Evolutionary conservation across 1,284 basidiomycete genomes (phyloP).

Genomic region (Phellopilus nigrolimitatus): DNA sequence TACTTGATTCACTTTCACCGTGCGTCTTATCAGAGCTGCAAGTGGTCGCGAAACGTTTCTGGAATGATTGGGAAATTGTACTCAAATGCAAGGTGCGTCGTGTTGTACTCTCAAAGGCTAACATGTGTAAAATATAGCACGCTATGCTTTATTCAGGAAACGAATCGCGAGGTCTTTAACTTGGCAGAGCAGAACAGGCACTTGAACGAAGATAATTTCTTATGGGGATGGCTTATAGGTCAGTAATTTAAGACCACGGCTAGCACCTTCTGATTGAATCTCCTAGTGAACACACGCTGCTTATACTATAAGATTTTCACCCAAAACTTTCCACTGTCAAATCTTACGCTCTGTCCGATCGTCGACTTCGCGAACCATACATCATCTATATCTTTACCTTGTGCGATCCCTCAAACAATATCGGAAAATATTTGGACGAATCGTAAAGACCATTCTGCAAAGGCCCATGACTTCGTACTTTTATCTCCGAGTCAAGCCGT

Average conservation of each 20-base stretch:
- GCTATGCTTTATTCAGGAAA: conserved; percentile 3
- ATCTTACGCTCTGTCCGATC: conserved; percentile 80
- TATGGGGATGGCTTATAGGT: conserved; percentile 90
- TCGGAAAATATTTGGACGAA: neutral
- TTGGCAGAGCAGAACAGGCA: neutral
- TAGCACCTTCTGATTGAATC: conserved; percentile 11
- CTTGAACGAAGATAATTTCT: conserved; percentile 37
- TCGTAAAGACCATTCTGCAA: conserved; percentile 25
- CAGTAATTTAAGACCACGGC: conserved; percentile 20
- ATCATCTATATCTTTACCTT: conserved; percentile 29
- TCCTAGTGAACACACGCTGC: conserved; percentile 80
- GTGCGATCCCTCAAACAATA: conserved; percentile 34
- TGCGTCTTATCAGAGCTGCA: conserved; percentile 43
- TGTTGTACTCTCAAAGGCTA: neutral
- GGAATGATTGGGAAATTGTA: conserved; percentile 53
- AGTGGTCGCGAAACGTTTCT: conserved; percentile 48
- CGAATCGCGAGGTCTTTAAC: neutral
- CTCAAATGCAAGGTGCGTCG: conserved; percentile 42
- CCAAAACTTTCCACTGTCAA: conserved; percentile 53
- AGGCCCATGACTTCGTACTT: conserved; percentile 44
- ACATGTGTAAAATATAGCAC: neutral
- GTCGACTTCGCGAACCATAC: conserved; percentile 85
- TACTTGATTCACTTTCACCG: conserved; percentile 48
- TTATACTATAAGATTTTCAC: conserved; percentile 69
- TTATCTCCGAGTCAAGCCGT: conserved; percentile 40